Base-by-base conservation (phyloP, 2,329 filamentous ascomycete species). In the Diaporthe humulicola region DNA sequence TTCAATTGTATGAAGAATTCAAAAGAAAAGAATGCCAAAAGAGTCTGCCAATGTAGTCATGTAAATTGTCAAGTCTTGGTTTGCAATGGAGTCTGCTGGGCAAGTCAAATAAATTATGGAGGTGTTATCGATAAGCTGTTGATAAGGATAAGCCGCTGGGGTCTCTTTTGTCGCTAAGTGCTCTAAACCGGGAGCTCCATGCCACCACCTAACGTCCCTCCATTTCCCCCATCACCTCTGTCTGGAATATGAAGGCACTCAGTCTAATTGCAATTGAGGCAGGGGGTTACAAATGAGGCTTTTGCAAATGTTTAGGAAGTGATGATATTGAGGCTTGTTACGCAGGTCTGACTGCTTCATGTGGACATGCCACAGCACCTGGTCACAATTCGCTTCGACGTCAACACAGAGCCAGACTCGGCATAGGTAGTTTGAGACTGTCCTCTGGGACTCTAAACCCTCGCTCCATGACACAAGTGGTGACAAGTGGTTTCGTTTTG, bases 101-200 rank as follows among this genome's bases (percentile, higher is more conserved):
- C 15, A 54, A 28, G n/a, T 54, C 25, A 54, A 69, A 69, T 54
- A 69, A 69, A 69, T 69, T 69, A 54, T 54, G 15, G 28, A 15
- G 33, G 25, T 40, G 48, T 25, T 69, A 69, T 69, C 64, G 64
- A 69, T 69, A 69, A 69, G 45, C 19, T 3, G 61, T 28, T 22
- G 64, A 69, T 69, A 69, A 38, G 14, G 64, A 69, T 69, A 69
- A 54, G 64, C 33, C 12, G 2, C 25, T 4, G 3, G 9, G 17
- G 14, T 6, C 22, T 25, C n/a, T n/a, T n/a, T n/a, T n/a, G n/a
- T n/a, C n/a, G n/a, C n/a, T n/a, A n/a, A n/a, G n/a, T n/a, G n/a
- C n/a, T n/a, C n/a, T n/a, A 6, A n/a, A 48, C 45, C 9, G 22
- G 19, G 8, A 8, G 19, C 10, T 22, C n/a, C 6, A 48, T 17